Conservation (phyloP, 1,284 basidiomycete genomes). For the Neonothopanus nambi region DNA sequence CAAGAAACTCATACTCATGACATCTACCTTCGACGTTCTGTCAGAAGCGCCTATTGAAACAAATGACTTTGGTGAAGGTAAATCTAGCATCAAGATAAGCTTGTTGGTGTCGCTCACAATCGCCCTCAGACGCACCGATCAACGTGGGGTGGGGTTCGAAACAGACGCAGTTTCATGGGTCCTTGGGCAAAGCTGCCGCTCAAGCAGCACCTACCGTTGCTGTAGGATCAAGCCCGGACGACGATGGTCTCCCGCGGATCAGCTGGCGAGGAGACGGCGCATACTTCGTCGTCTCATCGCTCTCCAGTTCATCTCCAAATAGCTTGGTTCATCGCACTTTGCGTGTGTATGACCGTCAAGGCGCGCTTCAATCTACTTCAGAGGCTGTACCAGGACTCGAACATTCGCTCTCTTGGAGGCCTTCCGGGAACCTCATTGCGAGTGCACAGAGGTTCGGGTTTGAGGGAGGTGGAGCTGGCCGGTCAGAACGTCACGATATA, state of each 20-base stretch:
- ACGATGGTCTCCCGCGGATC: conserved; percentile 74
- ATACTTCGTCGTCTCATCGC: conserved; percentile 83
- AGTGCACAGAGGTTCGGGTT: conserved; percentile 82
- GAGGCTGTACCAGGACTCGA: conserved; percentile 86
- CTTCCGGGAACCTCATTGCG: conserved; percentile 86
- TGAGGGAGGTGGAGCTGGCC: conserved; percentile 68
- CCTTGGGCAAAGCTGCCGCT: conserved; percentile 87
- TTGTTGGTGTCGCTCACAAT: conserved; percentile 15
- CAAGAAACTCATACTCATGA: conserved; percentile 87
- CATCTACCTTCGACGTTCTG: conserved; percentile 85
- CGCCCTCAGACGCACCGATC: conserved; percentile 74
- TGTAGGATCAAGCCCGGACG: conserved; percentile 63
- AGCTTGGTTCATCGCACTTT: conserved; percentile 52
- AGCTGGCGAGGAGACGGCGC: conserved; percentile 94
- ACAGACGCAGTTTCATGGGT: conserved; percentile 97
- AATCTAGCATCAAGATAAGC: conserved; percentile 10
- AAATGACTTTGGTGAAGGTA: conserved; percentile 85
- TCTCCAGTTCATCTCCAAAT: conserved; percentile 39
- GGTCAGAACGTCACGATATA: conserved; percentile 77
- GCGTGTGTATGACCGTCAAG: conserved; percentile 83
- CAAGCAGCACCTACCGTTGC: conserved; percentile 46
- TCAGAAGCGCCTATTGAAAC: conserved; percentile 77
- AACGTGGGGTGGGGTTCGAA: conserved; percentile 99
- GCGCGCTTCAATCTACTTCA: conserved; percentile 80
- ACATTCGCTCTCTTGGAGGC: conserved; percentile 82